Evolutionary conservation across 805 yeast species (phyloP), one percentile per base, ranked within the genome.

Genomic region (Hanseniaspora clermontiae): DNA sequence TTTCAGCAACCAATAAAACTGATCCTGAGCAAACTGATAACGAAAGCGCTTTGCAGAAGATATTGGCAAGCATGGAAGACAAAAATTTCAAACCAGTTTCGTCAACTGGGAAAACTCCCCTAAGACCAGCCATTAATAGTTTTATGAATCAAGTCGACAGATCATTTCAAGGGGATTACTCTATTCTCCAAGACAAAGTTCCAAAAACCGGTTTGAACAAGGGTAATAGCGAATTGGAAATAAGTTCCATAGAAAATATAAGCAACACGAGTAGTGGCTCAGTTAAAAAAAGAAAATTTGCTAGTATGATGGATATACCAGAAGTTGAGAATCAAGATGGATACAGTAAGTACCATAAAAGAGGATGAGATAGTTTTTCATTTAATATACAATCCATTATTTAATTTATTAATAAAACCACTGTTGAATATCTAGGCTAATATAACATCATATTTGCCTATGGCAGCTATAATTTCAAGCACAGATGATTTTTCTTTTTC

Each of bases 401-500:
- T 3, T 24, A 24, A 24, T 43, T 19, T 12, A 9, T 43, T 14
- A 5, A 19, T 10, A 43, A 10, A 19, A 7, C 31, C 32, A 43
- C 10, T 20, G 15, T 17, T 9, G 8, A 31, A 6, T 15, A 3
- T 7, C 19, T n/a, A 32, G 7, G 40, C 40, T 15, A 24, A 77
- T 1, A 80, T 70, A 14, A 77, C 65, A 52, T 69, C 74, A 69
- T 78, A 79, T 17, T 76, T 77, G 1, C 82, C 82, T 34, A 81
- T 67, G 36, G 68, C 67, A 36, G 70, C 65, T n/a, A 81, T 58
- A 3, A 78, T 54, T 2, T 62, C 63, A 61, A 81, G 84, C 1
- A 84, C 78, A 32, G 82, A 83, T 20, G 65, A 66, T 48, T 80
- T 71, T 10, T 84, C 75, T 63, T 75, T 74, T 49, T 75, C 78